A percentile compares a stretch with the other conserved stretches of the same genome.
Evolutionary conservation across 345 rosid species (phyloP).

Genomic region (Euphorbia pulcherrima): DNA sequence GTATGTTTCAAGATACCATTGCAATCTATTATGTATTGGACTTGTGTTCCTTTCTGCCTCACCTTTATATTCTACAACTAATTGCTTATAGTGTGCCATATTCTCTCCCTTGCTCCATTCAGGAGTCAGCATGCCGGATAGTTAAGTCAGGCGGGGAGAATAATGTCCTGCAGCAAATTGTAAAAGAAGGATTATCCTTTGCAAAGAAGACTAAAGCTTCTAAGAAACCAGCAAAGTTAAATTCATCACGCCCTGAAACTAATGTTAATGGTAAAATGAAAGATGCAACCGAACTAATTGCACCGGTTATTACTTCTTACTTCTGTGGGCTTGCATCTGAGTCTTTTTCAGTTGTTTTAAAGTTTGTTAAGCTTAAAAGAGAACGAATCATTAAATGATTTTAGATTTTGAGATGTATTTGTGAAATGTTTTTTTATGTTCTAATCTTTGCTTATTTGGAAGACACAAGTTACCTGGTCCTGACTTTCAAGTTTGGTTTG

Average conservation of each 20-base stretch:
- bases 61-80: neutral
- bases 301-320: constrained; percentile 4
- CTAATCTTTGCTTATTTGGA: neutral
- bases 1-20: constrained; percentile 40
- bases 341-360: constrained; percentile 12
- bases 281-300: neutral
- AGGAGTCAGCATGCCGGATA: constrained; percentile 81
- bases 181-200: constrained; percentile 54
- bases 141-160: constrained; percentile 67
- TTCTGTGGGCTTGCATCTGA: neutral
- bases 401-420: constrained; percentile 9
- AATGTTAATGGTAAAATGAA: constrained; percentile 37
- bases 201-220: constrained; percentile 42
- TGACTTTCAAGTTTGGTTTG: neutral
- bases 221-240: constrained; percentile 44
- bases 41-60: neutral
- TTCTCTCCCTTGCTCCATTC: constrained; percentile 21
- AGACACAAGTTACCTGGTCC: too few relatives aligned
- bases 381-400: constrained; percentile 4
- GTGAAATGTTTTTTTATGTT: neutral
- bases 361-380: constrained; percentile 1
- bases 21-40: constrained; percentile 10
- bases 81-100: constrained; percentile 8
- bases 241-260: constrained; percentile 27
- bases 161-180: constrained; percentile 50